Base-by-base conservation (phyloP, 257 asterid genomes). In the Haberlea rhodopensis region DNA sequence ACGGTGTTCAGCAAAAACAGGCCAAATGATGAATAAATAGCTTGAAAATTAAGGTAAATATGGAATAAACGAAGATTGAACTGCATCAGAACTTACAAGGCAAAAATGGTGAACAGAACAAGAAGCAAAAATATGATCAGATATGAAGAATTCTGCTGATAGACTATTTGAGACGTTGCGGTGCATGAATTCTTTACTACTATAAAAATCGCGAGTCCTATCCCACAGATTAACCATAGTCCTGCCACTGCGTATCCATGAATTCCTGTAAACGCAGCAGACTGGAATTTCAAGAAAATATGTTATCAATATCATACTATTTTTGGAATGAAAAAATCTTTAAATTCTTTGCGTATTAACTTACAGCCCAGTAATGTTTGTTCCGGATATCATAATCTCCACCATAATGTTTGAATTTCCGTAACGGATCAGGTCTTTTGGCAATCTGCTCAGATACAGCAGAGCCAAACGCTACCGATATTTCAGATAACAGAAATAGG, bases 341-440 rank as follows among this genome's bases (percentile, higher is more conserved):
- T 3, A 40, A 40, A 13, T 40, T 13, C 1, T 34, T 34, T 34
- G 49, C 18, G 4, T 40, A 40, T 40, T 4, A 40, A 65, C 91
- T 78, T 72, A 85, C 85, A 49, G 81, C 88, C 91, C 91, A 85
- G 76, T 82, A 85, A 67, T 85, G 88, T 51, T 66, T 81, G 73
- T 76, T 65, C 15, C 78, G 64, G 74, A 85, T 59, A 70, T 85
- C 82, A 67, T 71, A 82, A 74, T 34, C 70, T 53, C 86, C 84
- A 26, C 65, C 68, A 28, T 76, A 78, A 2, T 68, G 58, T 60
- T 67, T 82, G 68, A 77, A 76, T 19, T 71, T 67, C 2, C 52
- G 31, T 3, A 82, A 29, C 16, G 88, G 91, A 37, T 85, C 86
- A 32, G 76, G 80, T 57, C 90, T 70, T 27, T 32, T 67, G 26